Evolutionary conservation across 495 filamentous ascomycete genomes (phyloP).

Genomic region (Achaetomiella virescens): DNA sequence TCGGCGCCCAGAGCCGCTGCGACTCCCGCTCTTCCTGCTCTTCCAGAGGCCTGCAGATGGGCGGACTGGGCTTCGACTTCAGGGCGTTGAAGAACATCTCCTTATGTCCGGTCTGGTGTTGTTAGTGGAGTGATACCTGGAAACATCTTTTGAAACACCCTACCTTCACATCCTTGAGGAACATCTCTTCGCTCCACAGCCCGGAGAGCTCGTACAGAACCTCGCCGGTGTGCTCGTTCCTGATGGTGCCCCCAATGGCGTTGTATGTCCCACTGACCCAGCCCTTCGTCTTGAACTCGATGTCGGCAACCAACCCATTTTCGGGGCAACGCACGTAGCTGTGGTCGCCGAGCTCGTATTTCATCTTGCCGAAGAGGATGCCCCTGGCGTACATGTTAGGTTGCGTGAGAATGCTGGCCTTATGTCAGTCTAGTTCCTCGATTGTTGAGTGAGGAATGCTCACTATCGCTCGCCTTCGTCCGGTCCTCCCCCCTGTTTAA

Average conservation of each 20-base stretch:
- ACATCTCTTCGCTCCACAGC: slow-evolving; percentile 92
- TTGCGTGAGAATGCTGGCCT: slow-evolving; percentile 73
- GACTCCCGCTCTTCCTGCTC: slow-evolving; percentile 92
- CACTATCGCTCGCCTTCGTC: slow-evolving; percentile 81
- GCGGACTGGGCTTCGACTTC: slow-evolving; percentile 66
- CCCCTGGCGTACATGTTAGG: slow-evolving; percentile 99
- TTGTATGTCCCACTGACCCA: slow-evolving; percentile 97
- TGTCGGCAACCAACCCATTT: slow-evolving; percentile 74
- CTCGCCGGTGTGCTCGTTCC: slow-evolving; percentile 80
- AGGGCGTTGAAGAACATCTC: slow-evolving; percentile 85
- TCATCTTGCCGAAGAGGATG: slow-evolving; percentile 98
- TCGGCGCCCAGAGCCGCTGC: slow-evolving; percentile 76
- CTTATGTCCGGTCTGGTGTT: slow-evolving; percentile 72
- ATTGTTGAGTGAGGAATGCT: slow-evolving; percentile 28
- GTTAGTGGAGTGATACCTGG: neutral
- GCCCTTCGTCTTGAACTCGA: slow-evolving; percentile 98
- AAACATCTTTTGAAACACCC: slow-evolving; percentile 25
- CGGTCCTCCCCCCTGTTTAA: slow-evolving; percentile 64
- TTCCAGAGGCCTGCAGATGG: slow-evolving; percentile 65
- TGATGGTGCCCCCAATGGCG: slow-evolving; percentile 88
- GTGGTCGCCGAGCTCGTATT: slow-evolving; percentile 97
- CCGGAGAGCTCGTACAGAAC: slow-evolving; percentile 84
- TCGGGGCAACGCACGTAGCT: slow-evolving; percentile 92
- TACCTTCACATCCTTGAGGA: slow-evolving; percentile 76
- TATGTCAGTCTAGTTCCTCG: slow-evolving; percentile 1